Conservation (phyloP, 192 early-diverging fungal species). For the Mycoemilia scoparia region DNA sequence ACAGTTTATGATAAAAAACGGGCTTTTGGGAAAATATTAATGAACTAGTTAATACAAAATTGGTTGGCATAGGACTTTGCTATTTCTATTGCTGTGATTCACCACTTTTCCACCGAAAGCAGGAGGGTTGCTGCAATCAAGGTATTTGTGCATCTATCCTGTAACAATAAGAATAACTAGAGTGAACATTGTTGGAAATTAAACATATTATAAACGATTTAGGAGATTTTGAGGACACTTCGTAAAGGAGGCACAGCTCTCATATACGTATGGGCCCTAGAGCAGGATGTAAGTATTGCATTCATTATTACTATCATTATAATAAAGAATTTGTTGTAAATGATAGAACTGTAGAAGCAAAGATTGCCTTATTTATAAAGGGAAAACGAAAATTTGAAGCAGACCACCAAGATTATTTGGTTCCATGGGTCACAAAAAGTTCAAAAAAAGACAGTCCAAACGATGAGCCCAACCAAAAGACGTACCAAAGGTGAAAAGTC, state of each 20-base stretch:
- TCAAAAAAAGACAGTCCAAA: constrained; percentile 10
- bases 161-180: too few species aligned
- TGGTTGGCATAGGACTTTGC: too few species aligned
- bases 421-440: constrained; percentile 71
- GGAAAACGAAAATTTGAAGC: constrained; percentile 64
- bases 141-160: too few species aligned
- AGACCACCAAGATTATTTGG: constrained; percentile 73
- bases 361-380: constrained; percentile 15
- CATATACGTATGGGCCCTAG: constrained; percentile 93
- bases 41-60: too few species aligned
- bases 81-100: constrained; percentile 90
- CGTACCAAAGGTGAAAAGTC: constrained; percentile 29
- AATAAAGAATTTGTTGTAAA: too few species aligned
- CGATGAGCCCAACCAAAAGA: constrained; percentile 14
- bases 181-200: constrained; percentile 7
- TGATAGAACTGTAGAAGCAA: too few species aligned
- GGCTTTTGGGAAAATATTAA: neutral
- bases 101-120: constrained; percentile 71
- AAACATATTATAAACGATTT: too few species aligned
- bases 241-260: constrained; percentile 46
- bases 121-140: constrained; percentile 51
- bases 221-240: constrained; percentile 65
- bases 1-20: constrained; percentile 17
- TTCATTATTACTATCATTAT: too few species aligned
- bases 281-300: too few species aligned